Conservation (phyloP, 2,329 filamentous ascomycete genomes). For the Colletotrichum filicis region DNA sequence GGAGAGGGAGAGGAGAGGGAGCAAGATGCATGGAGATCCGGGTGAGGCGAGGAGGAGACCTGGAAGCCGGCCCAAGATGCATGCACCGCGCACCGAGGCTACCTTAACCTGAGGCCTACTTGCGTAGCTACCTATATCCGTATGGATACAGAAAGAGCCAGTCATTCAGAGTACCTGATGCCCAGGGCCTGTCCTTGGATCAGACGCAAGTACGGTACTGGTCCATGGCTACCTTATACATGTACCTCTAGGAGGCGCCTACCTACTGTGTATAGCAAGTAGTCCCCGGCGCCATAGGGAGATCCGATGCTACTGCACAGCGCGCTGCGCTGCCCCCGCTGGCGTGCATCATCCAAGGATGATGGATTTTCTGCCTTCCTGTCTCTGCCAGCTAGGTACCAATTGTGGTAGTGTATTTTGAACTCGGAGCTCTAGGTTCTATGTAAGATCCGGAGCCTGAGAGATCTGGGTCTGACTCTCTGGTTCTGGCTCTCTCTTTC, state of each 20-base stretch:
- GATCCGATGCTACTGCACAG: slow-evolving; percentile 29
- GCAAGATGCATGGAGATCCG: not conserved
- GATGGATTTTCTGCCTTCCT: slow-evolving; percentile 10
- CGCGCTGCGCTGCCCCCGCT: slow-evolving; percentile 21
- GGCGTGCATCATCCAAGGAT: slow-evolving; percentile 23
- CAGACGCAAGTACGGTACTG: not conserved
- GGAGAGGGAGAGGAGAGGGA: too few species aligned
- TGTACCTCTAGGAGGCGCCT: not conserved
- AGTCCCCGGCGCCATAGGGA: slow-evolving; percentile 13
- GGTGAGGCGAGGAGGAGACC: slow-evolving; percentile 28
- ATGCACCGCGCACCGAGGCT: slow-evolving; percentile 27
- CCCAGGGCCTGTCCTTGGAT: not conserved
- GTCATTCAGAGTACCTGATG: not conserved
- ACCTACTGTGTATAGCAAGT: not conserved
- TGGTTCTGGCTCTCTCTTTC: not conserved
- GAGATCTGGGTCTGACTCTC: not conserved
- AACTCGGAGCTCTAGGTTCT: not conserved
- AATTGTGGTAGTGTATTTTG: not conserved
- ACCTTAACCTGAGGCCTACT: slow-evolving; percentile 10
- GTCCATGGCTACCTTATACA: not conserved
- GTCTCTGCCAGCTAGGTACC: not conserved
- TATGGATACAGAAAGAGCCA: not conserved
- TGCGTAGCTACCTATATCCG: too few species aligned
- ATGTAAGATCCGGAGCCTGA: not conserved
- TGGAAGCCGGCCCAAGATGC: slow-evolving; percentile 23